Evolutionary conservation across 305 asterid genomes (phyloP).

Genomic region (Nicotiana rustica): DNA sequence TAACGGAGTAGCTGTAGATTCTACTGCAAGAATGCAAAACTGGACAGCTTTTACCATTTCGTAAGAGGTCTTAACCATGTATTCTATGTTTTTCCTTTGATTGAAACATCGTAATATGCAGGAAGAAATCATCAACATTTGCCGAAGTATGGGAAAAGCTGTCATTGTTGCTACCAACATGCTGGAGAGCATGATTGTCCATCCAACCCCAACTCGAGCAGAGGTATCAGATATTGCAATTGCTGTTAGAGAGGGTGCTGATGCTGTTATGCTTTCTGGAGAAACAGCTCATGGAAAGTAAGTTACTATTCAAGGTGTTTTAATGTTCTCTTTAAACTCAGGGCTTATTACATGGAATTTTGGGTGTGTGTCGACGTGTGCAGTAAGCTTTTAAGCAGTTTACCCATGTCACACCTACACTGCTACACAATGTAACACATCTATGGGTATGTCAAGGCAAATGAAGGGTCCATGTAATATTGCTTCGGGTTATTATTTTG

Average conservation of each 20-base stretch:
- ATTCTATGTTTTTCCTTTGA: neutral
- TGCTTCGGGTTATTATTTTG: neutral
- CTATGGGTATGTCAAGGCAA: neutral
- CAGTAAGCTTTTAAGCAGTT: constrained; percentile 5
- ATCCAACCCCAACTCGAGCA: constrained; percentile 97
- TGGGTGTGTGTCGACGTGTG: constrained; percentile 2
- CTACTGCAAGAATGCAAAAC: constrained; percentile 2
- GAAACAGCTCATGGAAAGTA: constrained; percentile 99
- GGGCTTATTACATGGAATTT: neutral
- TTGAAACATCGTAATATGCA: constrained; percentile 46
- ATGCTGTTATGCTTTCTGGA: constrained; percentile 99
- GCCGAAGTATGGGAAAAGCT: constrained; percentile 97
- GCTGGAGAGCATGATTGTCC: constrained; percentile 98
- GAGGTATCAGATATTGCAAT: constrained; percentile 97
- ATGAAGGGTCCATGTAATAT: neutral
- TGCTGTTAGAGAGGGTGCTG: constrained; percentile 95
- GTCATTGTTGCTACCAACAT: constrained; percentile 97
- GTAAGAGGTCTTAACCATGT: constrained; percentile 27
- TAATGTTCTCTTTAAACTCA: neutral
- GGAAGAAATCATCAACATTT: constrained; percentile 89
- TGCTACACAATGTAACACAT: neutral
- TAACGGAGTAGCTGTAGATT: neutral
- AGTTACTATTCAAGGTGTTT: constrained; percentile 40
- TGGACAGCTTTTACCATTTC: neutral
- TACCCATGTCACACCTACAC: neutral